phyloP scores from a whole-genome alignment of 768 basidiomycete species.

The Psilocybe subaeruginosa region DNA sequence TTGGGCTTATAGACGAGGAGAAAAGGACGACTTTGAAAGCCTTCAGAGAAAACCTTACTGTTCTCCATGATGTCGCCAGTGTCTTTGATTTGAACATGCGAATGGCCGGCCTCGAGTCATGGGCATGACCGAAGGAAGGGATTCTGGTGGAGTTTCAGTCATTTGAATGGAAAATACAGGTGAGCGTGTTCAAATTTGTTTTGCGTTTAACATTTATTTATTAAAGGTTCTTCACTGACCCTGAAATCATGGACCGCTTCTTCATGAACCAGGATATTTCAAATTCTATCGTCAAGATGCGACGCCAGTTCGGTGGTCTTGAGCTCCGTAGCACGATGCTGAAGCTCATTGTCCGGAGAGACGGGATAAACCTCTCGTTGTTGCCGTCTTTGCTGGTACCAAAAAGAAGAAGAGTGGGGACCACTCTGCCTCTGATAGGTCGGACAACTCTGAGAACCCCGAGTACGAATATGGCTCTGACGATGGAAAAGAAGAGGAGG shows the following conservation, averaged over 20 bases:
- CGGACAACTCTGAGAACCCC: no score
- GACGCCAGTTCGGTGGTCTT: slow-evolving; percentile 36
- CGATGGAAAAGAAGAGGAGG: no score
- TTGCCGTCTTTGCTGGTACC: no score
- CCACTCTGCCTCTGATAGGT: no score
- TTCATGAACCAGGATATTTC: slow-evolving; percentile 37
- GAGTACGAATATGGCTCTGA: no score
- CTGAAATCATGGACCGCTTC: slow-evolving; percentile 47
- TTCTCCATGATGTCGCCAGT: slow-evolving; percentile 44
- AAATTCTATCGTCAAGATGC: slow-evolving; percentile 37
- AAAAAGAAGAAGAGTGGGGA: no score
- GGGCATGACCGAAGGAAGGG: slow-evolving; percentile 48
- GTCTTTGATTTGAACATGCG: slow-evolving; percentile 44
- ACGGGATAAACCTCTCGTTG: no score
- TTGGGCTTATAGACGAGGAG: slow-evolving; percentile 42
- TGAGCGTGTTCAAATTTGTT: background rate
- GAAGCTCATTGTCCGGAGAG: no score
- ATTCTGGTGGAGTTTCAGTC: slow-evolving; percentile 46
- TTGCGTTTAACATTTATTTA: slow-evolving; percentile 18
- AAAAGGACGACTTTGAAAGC: slow-evolving; percentile 44
- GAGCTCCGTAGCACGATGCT: slow-evolving; percentile 26
- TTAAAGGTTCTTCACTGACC: slow-evolving; percentile 49
- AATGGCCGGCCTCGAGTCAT: slow-evolving; percentile 38
- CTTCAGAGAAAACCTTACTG: slow-evolving; percentile 36
- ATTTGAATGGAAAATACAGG: slow-evolving; percentile 52